Percentiles rank a stretch among this genome's conserved stretches.
Conservation (phyloP, 2,329 filamentous ascomycete genomes). For the Xylaria sp. region DNA sequence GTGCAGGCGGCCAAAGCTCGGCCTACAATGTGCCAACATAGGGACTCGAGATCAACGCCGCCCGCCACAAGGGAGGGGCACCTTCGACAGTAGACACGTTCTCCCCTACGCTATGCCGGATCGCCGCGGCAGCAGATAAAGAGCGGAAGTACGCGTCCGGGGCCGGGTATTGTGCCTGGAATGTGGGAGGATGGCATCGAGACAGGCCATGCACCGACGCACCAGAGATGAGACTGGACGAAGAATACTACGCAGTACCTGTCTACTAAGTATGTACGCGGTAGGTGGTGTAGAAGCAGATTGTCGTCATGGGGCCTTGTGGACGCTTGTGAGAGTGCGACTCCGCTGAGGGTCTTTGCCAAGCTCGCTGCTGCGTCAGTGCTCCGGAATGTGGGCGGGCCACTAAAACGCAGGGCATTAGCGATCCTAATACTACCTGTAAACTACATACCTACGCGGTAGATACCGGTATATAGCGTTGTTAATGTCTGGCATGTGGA, state of each 20-base stretch:
- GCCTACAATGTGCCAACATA: conserved; percentile 45
- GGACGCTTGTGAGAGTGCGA: not conserved
- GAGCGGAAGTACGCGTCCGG: conserved; percentile 30
- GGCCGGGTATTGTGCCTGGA: conserved; percentile 15
- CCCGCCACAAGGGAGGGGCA: conserved; percentile 27
- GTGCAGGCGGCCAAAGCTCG: conserved; percentile 43
- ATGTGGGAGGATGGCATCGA: conserved; percentile 33
- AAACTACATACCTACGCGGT: not conserved
- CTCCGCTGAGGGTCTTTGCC: conserved; percentile 19
- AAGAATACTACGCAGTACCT: too few species aligned
- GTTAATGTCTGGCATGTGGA: not conserved
- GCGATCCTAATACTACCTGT: not conserved
- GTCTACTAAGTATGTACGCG: too few species aligned
- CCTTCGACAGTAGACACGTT: conserved; percentile 26
- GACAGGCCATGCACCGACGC: conserved; percentile 13
- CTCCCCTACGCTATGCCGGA: conserved; percentile 19
- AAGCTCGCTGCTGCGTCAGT: conserved; percentile 27
- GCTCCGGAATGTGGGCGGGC: conserved; percentile 23
- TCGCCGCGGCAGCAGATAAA: conserved; percentile 20
- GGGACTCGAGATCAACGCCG: conserved; percentile 20
- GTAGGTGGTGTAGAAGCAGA: too few species aligned
- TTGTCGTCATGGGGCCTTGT: conserved; percentile 18
- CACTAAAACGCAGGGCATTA: conserved; percentile 1
- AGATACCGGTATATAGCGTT: not conserved
- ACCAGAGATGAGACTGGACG: conserved; percentile 2